Evolutionary conservation across 345 rosid genomes (phyloP).

Genomic region (Pistacia atlantica): DNA sequence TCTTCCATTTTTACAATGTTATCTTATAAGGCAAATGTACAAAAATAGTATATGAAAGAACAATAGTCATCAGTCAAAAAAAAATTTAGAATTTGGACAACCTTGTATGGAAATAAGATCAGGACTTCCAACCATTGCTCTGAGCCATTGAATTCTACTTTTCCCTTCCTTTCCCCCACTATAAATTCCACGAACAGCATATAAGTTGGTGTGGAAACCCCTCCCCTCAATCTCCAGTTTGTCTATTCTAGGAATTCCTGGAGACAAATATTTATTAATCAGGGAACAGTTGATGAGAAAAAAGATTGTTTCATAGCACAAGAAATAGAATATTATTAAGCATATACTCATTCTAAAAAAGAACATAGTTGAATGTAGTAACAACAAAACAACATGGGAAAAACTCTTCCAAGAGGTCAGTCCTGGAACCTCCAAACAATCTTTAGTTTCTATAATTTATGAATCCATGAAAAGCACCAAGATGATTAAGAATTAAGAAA

Average conservation of each 20-base stretch:
- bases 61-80: background rate
- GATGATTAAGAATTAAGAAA: too few species aligned
- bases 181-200: constrained; percentile 79
- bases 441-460: too few species aligned
- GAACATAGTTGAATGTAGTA: background rate
- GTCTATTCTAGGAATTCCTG: constrained; percentile 85
- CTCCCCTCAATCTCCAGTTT: constrained; percentile 95
- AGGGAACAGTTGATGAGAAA: background rate
- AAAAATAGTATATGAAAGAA: background rate
- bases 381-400: background rate
- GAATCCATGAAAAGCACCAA: too few species aligned
- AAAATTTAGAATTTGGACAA: constrained; percentile 28
- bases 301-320: constrained; percentile 1
- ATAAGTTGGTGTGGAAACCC: constrained; percentile 92
- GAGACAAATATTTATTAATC: background rate
- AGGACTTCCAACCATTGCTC: constrained; percentile 97
- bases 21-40: too few species aligned
- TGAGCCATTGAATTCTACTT: constrained; percentile 95
- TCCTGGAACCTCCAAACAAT: too few species aligned
- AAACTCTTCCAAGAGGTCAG: too few species aligned
- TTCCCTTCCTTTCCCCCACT: constrained; percentile 98
- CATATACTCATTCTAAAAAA: background rate
- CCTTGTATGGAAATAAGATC: constrained; percentile 96
- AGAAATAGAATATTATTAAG: background rate
- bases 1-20: too few species aligned